A percentile compares a stretch with the other conserved stretches of the same genome.
These are phyloP conservation scores for Botrytis fragariae DNA, from an alignment of 2,329 filamentous ascomycete genomes.

Conservation along the genomic window DNA sequence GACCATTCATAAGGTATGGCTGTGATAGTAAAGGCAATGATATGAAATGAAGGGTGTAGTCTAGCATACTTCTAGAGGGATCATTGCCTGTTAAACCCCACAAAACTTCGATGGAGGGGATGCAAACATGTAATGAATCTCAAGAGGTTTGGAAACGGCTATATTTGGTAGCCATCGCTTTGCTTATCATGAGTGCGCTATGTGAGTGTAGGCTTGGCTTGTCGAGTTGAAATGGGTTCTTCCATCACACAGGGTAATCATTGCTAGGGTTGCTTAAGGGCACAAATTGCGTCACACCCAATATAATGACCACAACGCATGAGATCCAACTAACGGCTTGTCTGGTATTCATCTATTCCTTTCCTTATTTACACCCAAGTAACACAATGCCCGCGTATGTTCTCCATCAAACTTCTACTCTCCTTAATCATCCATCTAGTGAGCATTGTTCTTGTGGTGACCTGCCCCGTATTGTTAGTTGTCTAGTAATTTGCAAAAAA, in stretches of 20 bases:
- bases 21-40: not conserved
- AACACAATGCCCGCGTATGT: slow-evolving; percentile 12
- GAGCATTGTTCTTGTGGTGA: slow-evolving; percentile 99
- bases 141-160: not conserved
- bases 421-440: slow-evolving; percentile 57
- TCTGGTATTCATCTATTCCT: slow-evolving; percentile 27
- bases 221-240: not conserved
- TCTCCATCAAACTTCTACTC: slow-evolving; percentile 2
- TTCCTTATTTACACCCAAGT: slow-evolving; percentile 36
- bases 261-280: not conserved
- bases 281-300: slow-evolving; percentile 9
- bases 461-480: slow-evolving; percentile 53
- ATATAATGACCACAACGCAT: not conserved
- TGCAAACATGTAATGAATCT: not conserved
- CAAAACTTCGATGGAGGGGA: not conserved
- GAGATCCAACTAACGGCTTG: slow-evolving; percentile 10
- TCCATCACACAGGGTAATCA: not conserved
- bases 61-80: not conserved
- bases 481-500: not conserved
- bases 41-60: not conserved
- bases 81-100: not conserved
- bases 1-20: not conserved
- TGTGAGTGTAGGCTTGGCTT: not conserved
- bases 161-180: not conserved
- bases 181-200: not conserved